Evolutionary conservation across 768 basidiomycete genomes (phyloP).

Genomic region (Boletus reticuloceps): DNA sequence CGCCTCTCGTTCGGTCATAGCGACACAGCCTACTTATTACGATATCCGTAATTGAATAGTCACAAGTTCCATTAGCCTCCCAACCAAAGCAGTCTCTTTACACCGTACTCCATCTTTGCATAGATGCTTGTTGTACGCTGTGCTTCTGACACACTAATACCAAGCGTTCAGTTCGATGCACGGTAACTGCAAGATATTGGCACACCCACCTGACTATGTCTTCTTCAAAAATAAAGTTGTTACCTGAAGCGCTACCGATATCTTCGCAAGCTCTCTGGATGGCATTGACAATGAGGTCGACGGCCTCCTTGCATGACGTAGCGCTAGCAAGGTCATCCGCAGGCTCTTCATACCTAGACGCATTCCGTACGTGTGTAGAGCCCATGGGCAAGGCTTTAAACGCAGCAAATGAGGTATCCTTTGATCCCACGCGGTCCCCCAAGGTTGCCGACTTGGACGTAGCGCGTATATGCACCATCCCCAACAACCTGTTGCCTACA

Average conservation of each 20-base stretch:
- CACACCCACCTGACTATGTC: constrained; percentile 76
- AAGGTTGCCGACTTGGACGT: constrained; percentile 32
- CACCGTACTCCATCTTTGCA: constrained; percentile 90
- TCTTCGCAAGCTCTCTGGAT: constrained; percentile 69
- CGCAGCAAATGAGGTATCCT: constrained; percentile 56
- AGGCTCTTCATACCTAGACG: constrained; percentile 48
- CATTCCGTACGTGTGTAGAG: constrained; percentile 46
- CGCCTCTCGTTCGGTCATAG: constrained; percentile 7
- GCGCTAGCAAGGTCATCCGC: constrained; percentile 62
- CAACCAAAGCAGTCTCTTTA: constrained; percentile 88
- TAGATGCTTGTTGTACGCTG: constrained; percentile 82
- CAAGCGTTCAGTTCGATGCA: neutral
- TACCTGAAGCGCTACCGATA: constrained; percentile 43
- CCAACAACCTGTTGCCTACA: constrained; percentile 21
- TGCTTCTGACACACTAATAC: constrained; percentile 71
- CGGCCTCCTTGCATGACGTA: constrained; percentile 72
- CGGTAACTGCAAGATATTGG: neutral
- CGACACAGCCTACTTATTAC: constrained; percentile 13
- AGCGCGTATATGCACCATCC: constrained; percentile 22
- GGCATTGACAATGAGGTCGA: constrained; percentile 68
- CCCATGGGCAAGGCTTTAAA: constrained; percentile 82
- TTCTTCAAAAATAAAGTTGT: constrained; percentile 53
- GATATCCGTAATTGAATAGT: constrained; percentile 9
- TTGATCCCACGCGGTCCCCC: constrained; percentile 32
- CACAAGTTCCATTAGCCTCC: constrained; percentile 47